Percentiles rank a stretch among this genome's conserved stretches.
Evolutionary conservation across 768 basidiomycete genomes (phyloP).

Genomic region (Leccinellum rugosiceps): DNA sequence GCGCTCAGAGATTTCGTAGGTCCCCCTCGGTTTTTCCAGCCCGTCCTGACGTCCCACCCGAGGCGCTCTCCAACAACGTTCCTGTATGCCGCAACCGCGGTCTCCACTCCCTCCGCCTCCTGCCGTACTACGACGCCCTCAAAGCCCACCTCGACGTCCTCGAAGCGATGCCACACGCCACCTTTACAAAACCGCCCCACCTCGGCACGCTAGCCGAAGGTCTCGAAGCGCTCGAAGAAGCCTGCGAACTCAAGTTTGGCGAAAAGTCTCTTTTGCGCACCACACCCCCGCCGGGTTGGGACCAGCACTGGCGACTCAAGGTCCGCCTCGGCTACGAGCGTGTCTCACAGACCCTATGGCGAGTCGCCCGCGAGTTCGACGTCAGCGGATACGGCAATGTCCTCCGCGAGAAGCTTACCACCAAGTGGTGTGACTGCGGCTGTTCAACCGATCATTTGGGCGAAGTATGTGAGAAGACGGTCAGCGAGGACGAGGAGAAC

Average conservation of each 20-base stretch:
- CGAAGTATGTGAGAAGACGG: slow-evolving; percentile 73
- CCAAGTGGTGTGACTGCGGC: slow-evolving; percentile 80
- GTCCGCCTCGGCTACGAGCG: slow-evolving; percentile 64
- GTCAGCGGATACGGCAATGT: slow-evolving; percentile 69
- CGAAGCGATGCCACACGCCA: slow-evolving; percentile 52
- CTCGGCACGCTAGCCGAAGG: slow-evolving; percentile 57
- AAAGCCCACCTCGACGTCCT: slow-evolving; percentile 60
- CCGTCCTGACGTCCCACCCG: not conserved
- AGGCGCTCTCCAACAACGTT: slow-evolving; percentile 73
- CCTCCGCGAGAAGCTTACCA: slow-evolving; percentile 66
- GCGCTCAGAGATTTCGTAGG: slow-evolving; percentile 72
- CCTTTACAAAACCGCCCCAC: slow-evolving; percentile 65
- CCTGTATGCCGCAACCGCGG: slow-evolving; percentile 62
- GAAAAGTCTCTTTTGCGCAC: slow-evolving; percentile 33
- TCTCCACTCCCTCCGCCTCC: slow-evolving; percentile 60
- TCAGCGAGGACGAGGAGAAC: slow-evolving; percentile 66
- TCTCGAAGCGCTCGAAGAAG: slow-evolving; percentile 60
- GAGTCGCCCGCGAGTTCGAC: slow-evolving; percentile 67
- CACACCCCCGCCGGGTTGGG: slow-evolving; percentile 42
- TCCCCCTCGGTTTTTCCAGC: slow-evolving; percentile 4
- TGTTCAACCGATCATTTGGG: slow-evolving; percentile 77
- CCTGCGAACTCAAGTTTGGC: slow-evolving; percentile 56
- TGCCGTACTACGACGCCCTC: slow-evolving; percentile 59
- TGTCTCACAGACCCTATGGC: slow-evolving; percentile 62
- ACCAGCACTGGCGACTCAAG: slow-evolving; percentile 55